Evolutionary conservation across 805 yeast genomes (phyloP).

Genomic region (Cyberlindnera amylophila): DNA sequence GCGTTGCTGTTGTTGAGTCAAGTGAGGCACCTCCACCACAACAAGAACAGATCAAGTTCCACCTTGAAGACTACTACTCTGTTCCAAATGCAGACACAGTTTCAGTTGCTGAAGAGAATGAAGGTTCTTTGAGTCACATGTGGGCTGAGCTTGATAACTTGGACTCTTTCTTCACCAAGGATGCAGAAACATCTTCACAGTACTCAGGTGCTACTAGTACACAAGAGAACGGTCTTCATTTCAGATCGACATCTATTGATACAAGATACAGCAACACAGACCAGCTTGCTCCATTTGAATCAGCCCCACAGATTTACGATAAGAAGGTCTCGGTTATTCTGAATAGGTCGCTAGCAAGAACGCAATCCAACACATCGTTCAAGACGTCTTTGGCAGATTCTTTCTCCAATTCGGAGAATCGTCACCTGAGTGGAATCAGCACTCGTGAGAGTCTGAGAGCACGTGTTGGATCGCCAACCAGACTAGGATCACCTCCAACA

Average conservation of each 20-base stretch:
- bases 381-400: slow-evolving; percentile 73
- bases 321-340: slow-evolving; percentile 74
- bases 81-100: slow-evolving; percentile 38
- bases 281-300: slow-evolving; percentile 51
- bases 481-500: slow-evolving; percentile 17
- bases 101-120: slow-evolving; percentile 56
- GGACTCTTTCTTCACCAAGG: slow-evolving; percentile 83
- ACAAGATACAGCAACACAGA: slow-evolving; percentile 51
- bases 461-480: slow-evolving; percentile 10
- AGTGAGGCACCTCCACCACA: slow-evolving; percentile 27
- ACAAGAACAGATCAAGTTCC: slow-evolving; percentile 42
- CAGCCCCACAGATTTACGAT: slow-evolving; percentile 76
- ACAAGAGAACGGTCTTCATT: slow-evolving; percentile 29
- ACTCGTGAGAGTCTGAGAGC: slow-evolving; percentile 15
- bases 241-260: slow-evolving; percentile 50
- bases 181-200: slow-evolving; percentile 31
- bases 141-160: slow-evolving; percentile 89
- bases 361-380: slow-evolving; percentile 75
- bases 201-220: slow-evolving; percentile 23
- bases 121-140: slow-evolving; percentile 80
- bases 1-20: slow-evolving; percentile 39
- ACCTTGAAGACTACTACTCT: slow-evolving; percentile 52
- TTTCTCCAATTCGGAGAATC: slow-evolving; percentile 33
- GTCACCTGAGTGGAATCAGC: slow-evolving; percentile 25
- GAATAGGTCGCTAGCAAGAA: slow-evolving; percentile 67